Base-by-base conservation (phyloP, 208 protist genomes). In the Lotmaria passim region DNA sequence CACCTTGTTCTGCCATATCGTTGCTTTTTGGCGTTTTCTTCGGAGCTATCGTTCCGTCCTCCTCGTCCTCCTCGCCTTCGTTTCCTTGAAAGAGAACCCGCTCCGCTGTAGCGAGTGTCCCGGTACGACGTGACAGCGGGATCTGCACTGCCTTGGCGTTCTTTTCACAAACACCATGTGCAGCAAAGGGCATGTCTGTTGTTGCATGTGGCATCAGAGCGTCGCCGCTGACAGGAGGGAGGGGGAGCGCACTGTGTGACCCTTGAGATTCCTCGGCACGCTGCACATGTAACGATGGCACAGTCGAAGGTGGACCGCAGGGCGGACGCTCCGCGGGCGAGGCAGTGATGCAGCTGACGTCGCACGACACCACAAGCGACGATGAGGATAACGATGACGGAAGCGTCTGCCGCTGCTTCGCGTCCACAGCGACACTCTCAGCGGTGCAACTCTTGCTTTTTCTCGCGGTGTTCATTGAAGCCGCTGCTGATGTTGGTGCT, bases 31-130 rank as follows among this genome's bases (percentile, higher is more conserved):
- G n/a, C 17, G 8, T 2, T 39, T 23, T 5, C 19, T 17, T 3
- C 15, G n/a, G n/a, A n/a, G n/a, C n/a, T n/a, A n/a, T n/a, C 31
- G 12, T 30, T 19, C 41, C 0, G 51, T 48, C 11, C n/a, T 50
- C 44, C 14, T 62, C 59, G 0, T 44, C 46, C 43, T 64, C 38
- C 6, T 63, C 46, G 23, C 55, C 48, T 1, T 41, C 65, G 23
- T 24, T 59, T 15, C 46, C 69, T 23, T 43, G 48, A 47, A 75
- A 75, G 31, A 75, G 62, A 33, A 63, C 61, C 3, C 70, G 70
- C 53, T 69, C 70, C 7, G 70, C 70, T 26, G 53, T 1, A 1
- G 28, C 12, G 1, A 41, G 44, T 44, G 56, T 19, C 11, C 36
- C 11, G 21, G 46, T 60, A 51, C 24, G 44, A 26, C 31, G 59